Evolutionary conservation across 225 moss, liverwort and hornwort genomes (phyloP), one percentile per base, ranked within the genome.

Genomic region (Pseudoscleropodium purum): DNA sequence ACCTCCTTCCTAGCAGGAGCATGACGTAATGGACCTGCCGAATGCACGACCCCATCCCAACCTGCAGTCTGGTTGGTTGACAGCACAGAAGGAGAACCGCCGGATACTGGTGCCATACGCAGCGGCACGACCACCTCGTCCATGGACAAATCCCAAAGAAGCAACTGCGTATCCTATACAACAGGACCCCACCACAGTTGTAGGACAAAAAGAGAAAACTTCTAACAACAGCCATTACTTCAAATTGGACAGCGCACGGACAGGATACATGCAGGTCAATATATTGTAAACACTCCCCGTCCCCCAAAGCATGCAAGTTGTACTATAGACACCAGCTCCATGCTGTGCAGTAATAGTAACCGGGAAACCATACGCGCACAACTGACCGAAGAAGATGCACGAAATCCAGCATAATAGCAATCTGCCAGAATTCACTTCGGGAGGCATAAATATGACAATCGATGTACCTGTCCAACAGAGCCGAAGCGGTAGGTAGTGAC

Each of bases 71-170:
- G 97, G 75, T 90, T 93, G 89, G 91, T 92, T 79, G 91, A 92
- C 64, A 91, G 91, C 90, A 91, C 89, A 86, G 94, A 92, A 57
- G 98, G 97, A 80, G 99, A 99, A 66, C 93, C 95, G 56, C 95
- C 88, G 43, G 94, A 91, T 43, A 91, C 92, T 79, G 96, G 95
- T 81, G 94, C 94, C 88, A 97, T 93, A 54, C 96, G 95, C 88
- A 97, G 89, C 20, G 97, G 99, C 37, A 97, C 96, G 34, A 99
- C 97, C 79, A 99, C 97, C 91, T 99, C 99, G 89, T 99, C 99
- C 97, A 97, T 97, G 19, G 97, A 95, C 84, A 99, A 87, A 90
- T 99, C 99, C 99, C 99, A 99, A 60, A 99, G 92, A 65, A 99
- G 96, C 89, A 99, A 79, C 88, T 99, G 97, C 29, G 99, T 97